Evolutionary conservation across 352 stramenopile species (phyloP).

Genomic region (Hyaloperonospora brassicae): DNA sequence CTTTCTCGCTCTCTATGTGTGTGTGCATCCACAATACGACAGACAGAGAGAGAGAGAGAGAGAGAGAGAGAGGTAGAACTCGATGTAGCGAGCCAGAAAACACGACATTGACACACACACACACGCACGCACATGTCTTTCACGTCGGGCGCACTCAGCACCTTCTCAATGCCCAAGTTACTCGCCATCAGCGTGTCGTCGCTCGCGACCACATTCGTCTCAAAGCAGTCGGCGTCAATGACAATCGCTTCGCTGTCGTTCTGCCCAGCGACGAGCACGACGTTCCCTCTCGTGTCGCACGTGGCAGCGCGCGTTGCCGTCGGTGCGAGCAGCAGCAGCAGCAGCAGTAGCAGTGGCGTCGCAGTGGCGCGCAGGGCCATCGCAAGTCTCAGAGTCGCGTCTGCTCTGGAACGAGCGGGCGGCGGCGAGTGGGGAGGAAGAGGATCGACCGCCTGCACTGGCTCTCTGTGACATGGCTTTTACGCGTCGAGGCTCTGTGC

Average conservation of each 20-base stretch:
- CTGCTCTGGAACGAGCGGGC: too few species aligned
- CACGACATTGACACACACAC: neutral
- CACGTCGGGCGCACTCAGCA: conserved; percentile 41
- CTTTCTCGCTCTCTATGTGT: neutral
- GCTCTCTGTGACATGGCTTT: too few species aligned
- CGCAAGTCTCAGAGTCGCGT: too few species aligned
- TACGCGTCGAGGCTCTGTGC: too few species aligned
- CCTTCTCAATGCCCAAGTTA: conserved; percentile 36
- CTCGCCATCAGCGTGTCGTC: conserved; percentile 31
- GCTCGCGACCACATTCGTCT: conserved; percentile 26
- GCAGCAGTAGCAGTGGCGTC: neutral
- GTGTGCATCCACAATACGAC: too few species aligned
- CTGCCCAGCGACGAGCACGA: conserved; percentile 33
- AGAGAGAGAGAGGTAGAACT: neutral
- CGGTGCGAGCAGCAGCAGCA: conserved; percentile 13
- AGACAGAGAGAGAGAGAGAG: neutral
- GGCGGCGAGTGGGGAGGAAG: too few species aligned
- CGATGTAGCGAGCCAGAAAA: too few species aligned
- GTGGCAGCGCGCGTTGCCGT: conserved; percentile 7
- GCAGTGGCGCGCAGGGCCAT: too few species aligned
- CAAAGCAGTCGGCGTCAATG: conserved; percentile 27
- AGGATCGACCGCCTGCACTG: too few species aligned
- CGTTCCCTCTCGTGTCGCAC: conserved; percentile 31
- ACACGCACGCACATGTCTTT: conserved; percentile 31
- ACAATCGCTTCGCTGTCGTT: conserved; percentile 30